Conservation (phyloP, 495 filamentous ascomycete species). For the Umbilicaria muhlenbergii region DNA sequence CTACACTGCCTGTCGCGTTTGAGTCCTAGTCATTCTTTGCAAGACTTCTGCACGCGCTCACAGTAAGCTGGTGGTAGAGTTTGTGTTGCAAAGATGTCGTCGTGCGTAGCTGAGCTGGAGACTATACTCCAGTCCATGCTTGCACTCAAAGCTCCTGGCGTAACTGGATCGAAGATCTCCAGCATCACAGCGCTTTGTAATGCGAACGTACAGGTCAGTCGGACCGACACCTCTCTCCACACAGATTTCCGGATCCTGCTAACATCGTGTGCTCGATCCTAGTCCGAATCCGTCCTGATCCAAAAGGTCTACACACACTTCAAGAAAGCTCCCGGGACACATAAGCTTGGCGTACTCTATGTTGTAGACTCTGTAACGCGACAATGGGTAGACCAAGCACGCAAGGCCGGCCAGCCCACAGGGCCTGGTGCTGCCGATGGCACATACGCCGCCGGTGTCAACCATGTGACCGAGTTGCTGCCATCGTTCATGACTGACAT, state of each 20-base stretch:
- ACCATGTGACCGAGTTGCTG: conserved; percentile 90
- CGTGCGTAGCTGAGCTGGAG: conserved; percentile 82
- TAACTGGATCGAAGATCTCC: conserved; percentile 78
- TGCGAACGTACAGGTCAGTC: conserved; percentile 81
- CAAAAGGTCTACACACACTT: conserved; percentile 94
- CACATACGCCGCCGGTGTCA: conserved; percentile 85
- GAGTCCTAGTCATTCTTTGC: no score
- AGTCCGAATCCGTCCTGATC: conserved; percentile 92
- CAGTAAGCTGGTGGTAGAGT: conserved; percentile 7
- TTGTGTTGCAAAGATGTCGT: conserved; percentile 40
- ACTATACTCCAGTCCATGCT: conserved; percentile 82
- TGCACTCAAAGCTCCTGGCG: conserved; percentile 77
- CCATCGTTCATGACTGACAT: conserved; percentile 93
- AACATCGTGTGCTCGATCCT: conserved; percentile 14
- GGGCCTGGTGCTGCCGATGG: conserved; percentile 67
- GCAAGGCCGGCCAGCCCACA: conserved; percentile 64
- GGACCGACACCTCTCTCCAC: neutral
- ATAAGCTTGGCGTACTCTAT: conserved; percentile 98
- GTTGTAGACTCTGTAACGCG: conserved; percentile 99
- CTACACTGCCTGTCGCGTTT: no score
- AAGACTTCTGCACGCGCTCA: no score
- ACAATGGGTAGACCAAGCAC: conserved; percentile 94
- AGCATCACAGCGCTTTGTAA: conserved; percentile 75
- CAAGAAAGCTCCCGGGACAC: conserved; percentile 85
- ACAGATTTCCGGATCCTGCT: conserved; percentile 10